Conservation (phyloP, 78 protist genomes). For the Polysphondylium violaceum region DNA sequence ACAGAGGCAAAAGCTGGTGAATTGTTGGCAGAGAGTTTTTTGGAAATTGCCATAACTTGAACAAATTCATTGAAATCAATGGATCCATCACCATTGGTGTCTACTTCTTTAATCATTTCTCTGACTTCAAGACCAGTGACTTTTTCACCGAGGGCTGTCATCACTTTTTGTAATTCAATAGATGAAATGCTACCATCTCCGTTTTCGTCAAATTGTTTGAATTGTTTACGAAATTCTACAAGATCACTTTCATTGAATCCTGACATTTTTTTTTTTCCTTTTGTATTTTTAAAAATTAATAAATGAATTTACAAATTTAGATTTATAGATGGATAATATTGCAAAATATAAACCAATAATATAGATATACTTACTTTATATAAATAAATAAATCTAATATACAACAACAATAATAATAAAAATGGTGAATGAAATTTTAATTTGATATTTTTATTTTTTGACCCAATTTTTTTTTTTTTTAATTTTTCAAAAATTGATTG, state of each 20-base stretch:
- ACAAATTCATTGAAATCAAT: constrained; percentile 64
- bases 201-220: constrained; percentile 60
- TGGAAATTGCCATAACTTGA: constrained; percentile 45
- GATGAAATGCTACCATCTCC: constrained; percentile 56
- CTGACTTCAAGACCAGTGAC: constrained; percentile 70
- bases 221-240: constrained; percentile 20
- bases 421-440: too few species aligned
- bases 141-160: constrained; percentile 65
- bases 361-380: too few species aligned
- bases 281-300: neutral
- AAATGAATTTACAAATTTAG: too few species aligned
- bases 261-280: constrained; percentile 9
- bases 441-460: too few species aligned
- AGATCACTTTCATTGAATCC: constrained; percentile 17
- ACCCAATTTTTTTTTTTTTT: too few species aligned
- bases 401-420: too few species aligned
- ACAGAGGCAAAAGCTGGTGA: constrained; percentile 61
- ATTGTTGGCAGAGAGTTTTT: neutral
- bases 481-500: too few species aligned
- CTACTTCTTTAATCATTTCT: constrained; percentile 81
- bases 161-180: constrained; percentile 15
- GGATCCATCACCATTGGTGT: constrained; percentile 41
- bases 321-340: too few species aligned
- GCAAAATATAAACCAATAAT: too few species aligned
- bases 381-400: too few species aligned